Evolutionary conservation across 108 stramenopile species (phyloP), one percentile per base, ranked within the genome.

Genomic region (Nannochloropsis oceanica): DNA sequence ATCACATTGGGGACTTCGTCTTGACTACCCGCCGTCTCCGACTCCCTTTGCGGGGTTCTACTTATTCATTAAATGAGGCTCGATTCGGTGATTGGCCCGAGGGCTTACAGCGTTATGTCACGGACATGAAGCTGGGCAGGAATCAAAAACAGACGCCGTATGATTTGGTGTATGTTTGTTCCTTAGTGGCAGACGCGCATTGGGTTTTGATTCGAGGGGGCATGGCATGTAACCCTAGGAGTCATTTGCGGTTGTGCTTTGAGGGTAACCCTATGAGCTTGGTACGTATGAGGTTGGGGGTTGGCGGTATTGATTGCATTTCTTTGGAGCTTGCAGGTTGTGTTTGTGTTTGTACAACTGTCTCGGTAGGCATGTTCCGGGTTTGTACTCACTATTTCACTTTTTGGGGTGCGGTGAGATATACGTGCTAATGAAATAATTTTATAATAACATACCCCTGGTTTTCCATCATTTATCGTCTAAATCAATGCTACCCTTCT

Each of bases 181-280:
- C 83, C 25, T 79, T 87, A 8, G 86, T 86, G 13, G 86, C 86
- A 43, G 86, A 87, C 83, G 86, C 83, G 82, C 86, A 87, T 79
- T 84, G 82, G 79, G 79, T 82, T 13, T 43, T 87, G 44, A 80
- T 87, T 44, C 44, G 83, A 43, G 86, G 86, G 9, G 86, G 86
- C 22, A 24, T 87, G 79, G 86, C 86, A 82, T 83, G 82, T 59
- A 87, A 87, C 83, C 86, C 86, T 12, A 59, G 86, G 81, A 88
- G 84, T 42, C 87, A 88, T 43, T 81, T 88, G 12, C 44, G 87
- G 50, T 84, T 88, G 13, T 83, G 84, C 8, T 88, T 84, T 81
- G 87, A 88, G 81, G 87, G 87, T 26, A 88, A 88, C 50, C 87
- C 87, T 24, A 87, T 88, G 87, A 84, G 87, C 2, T 88, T 80